phyloP scores from a whole-genome alignment of 345 rosid species.

The Boechera divaricarpa region DNA sequence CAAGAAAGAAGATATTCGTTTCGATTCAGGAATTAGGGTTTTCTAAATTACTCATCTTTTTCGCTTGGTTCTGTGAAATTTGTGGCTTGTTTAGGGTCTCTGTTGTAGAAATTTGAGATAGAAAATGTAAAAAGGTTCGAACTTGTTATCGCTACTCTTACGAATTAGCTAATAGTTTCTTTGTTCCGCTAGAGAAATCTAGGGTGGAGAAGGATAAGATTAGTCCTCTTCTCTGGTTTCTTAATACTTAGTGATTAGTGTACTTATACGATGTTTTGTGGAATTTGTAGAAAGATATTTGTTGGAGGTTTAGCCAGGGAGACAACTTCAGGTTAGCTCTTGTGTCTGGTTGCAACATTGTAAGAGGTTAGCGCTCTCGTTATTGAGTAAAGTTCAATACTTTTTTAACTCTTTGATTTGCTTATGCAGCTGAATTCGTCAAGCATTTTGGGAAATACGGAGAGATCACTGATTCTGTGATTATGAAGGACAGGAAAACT shows the following conservation, averaged over 20 bases:
- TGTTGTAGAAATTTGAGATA: background rate
- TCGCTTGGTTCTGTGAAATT: background rate
- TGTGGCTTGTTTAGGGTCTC: background rate
- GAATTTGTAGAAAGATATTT: conserved; percentile 77
- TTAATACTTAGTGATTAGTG: conserved; percentile 39
- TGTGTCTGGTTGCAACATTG: conserved; percentile 43
- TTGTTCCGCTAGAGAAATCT: conserved; percentile 22
- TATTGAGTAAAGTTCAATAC: conserved; percentile 15
- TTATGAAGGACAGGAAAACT: conserved; percentile 92
- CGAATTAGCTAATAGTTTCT: conserved; percentile 21
- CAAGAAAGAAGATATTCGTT: background rate
- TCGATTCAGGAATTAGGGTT: conserved; percentile 16
- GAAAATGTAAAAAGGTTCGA: background rate
- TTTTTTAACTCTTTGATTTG: conserved; percentile 37
- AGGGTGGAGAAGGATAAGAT: conserved; percentile 30
- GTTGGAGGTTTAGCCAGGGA: conserved; percentile 89
- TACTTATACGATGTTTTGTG: conserved; percentile 48
- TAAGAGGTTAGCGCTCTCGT: conserved; percentile 35
- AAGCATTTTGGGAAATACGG: conserved; percentile 89
- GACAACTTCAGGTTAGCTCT: conserved; percentile 73
- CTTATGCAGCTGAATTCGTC: conserved; percentile 70
- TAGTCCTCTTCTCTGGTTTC: conserved; percentile 28
- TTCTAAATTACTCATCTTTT: conserved; percentile 2
- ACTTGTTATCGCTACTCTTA: background rate
- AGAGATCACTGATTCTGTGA: conserved; percentile 92